A percentile compares a stretch with the other conserved stretches of the same genome.
Conservation (phyloP, 495 filamentous ascomycete species). For the Neurospora sp. region DNA sequence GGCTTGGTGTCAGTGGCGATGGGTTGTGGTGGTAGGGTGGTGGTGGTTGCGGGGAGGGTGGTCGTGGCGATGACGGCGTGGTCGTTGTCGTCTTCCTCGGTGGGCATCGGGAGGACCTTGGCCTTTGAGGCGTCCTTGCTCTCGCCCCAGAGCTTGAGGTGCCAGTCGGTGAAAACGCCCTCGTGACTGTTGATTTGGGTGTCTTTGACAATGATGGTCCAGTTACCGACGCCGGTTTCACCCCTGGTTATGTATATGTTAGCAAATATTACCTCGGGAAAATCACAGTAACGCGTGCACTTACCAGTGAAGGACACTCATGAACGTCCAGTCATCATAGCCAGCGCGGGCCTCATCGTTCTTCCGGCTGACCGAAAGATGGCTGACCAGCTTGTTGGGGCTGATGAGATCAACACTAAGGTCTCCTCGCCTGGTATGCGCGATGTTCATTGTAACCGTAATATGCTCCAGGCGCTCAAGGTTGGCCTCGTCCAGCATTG, state of each 20-base stretch:
- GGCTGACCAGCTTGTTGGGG: constrained; percentile 69
- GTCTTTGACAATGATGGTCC: constrained; percentile 88
- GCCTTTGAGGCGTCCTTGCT: constrained; percentile 63
- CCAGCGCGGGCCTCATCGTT: constrained; percentile 54
- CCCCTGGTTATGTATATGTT: constrained; percentile 49
- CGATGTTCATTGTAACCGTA: constrained; percentile 93
- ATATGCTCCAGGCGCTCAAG: constrained; percentile 83
- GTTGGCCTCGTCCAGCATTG: constrained; percentile 72
- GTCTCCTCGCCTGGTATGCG: constrained; percentile 78
- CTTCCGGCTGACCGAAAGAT: constrained; percentile 65
- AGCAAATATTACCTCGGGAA: constrained; percentile 1
- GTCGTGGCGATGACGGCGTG: constrained; percentile 48
- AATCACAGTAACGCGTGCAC: constrained; percentile 13
- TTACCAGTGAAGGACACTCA: constrained; percentile 94
- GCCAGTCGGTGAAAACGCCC: constrained; percentile 85
- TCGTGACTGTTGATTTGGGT: constrained; percentile 62
- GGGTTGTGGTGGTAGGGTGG: constrained; percentile 22
- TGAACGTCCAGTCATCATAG: constrained; percentile 98
- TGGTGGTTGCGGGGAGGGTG: constrained; percentile 30
- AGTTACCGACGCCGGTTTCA: constrained; percentile 75
- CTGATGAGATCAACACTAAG: constrained; percentile 87
- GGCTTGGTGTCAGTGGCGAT: constrained; percentile 18
- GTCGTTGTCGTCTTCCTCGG: constrained; percentile 71
- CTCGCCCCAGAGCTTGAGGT: constrained; percentile 90
- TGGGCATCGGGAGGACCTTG: constrained; percentile 68